Base-by-base conservation (phyloP, 371 early-diverging fungal genomes). In the Chytridium lagenaria region DNA sequence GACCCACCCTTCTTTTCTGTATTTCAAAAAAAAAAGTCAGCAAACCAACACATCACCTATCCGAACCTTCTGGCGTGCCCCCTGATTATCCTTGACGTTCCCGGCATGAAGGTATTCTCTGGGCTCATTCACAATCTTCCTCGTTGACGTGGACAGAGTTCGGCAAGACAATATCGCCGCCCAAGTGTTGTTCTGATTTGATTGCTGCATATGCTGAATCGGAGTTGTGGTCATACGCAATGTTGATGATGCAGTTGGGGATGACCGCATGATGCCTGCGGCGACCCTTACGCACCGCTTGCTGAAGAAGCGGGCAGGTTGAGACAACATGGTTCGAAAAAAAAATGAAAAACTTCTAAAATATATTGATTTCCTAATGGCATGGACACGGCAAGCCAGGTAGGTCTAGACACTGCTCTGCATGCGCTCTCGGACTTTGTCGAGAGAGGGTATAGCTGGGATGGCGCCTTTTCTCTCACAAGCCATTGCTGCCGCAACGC, bases 401-500 rank as follows among this genome's bases (percentile, higher is more conserved):
- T n/a, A n/a, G n/a, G n/a, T n/a, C n/a, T n/a, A n/a, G n/a, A n/a
- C n/a, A n/a, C n/a, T n/a, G n/a, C n/a, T n/a, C n/a, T n/a, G n/a
- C n/a, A n/a, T n/a, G n/a, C n/a, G n/a, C n/a, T n/a, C n/a, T n/a
- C n/a, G 26, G 23, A 52, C 55, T 26, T 52, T 23, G 5, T 10
- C 55, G 16, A 52, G 23, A 5, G 12, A n/a, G 5, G 89, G 89
- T 33, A 89, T 87, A 26, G 85, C 80, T 5, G 84, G 80, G 51
- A 87, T 80, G 26, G 89, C 88, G 19, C 89, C 89, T 34, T 76
- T 57, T 1, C 70, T 72, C 34, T 86, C 83, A 33, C 86, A 84
- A 0, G 84, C 67, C n/a, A 89, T 75, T 15, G 83, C 89, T n/a
- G 81, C 80, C 2, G 89, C 89, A 31, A 69, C 71, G 19, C 73